Base-by-base conservation (phyloP, 176 grass and related monocot genomes). In the Bothriochloa decipiens region DNA sequence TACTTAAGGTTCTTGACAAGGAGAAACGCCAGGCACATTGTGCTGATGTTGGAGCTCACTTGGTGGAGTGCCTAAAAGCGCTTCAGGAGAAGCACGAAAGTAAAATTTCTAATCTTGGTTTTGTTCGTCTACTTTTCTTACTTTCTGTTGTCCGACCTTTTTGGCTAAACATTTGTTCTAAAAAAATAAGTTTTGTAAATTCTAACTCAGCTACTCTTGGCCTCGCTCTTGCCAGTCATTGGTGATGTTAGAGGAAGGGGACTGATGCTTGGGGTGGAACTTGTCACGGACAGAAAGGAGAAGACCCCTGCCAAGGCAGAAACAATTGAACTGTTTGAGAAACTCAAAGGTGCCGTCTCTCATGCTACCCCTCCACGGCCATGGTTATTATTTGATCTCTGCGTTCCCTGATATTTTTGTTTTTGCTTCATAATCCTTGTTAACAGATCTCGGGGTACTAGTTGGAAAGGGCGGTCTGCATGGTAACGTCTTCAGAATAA, bases 201-300 rank as follows among this genome's bases (percentile, higher is more conserved):
- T 75, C 1, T 37, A 28, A 33, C 2, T 1, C 18, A 62, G 27
- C 60, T 39, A 26, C 16, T 69, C 80, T 63, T 7, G 18, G 6
- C 33, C 11, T n/a, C 80, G n/a, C 17, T 83, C 23, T 32, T 92
- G 75, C 32, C 64, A 96, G 96, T 99, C 65, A 99, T 96, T 27
- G 96, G 96, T 86, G 96, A 99, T 82, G 86, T 99, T 67, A 99
- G 96, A 89, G 96, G 96, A 35, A 92, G 93, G 81, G 96, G 93
- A 65, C 90, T 99, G 90, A 99, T 99, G 96, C 75, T 99, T 75
- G 96, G 96, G 39, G 86, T 99, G 55, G 96, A 99, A 80, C 91
- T 99, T 7, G 93, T 99, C 11, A 96, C 93, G 0, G 93, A 96
- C 76, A 91, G 93, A 62, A 92, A 89, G 22, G 89, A 92, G 13